Evolutionary conservation across 2,329 filamentous ascomycete species (phyloP), one percentile per base, ranked within the genome.

Genomic region (Thermoascus crustaceus): DNA sequence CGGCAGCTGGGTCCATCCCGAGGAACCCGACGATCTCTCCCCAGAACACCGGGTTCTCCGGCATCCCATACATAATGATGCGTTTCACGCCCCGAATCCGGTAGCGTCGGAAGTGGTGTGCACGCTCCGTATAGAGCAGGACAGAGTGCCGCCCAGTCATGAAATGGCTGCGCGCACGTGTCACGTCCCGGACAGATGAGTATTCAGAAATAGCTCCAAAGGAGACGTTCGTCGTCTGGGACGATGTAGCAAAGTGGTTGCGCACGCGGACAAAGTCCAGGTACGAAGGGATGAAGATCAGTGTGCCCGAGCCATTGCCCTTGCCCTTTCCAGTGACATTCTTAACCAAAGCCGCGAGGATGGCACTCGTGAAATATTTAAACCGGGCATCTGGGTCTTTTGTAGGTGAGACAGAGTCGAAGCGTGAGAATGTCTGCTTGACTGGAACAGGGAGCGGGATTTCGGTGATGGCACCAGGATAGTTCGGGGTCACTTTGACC

Each of bases 71-170:
- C 69, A 94, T 82, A 34, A 95, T 73, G n/a, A 96, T 75, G 25
- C 80, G 73, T 58, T 80, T 80, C 9, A 91, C 86, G 14, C 91
- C 91, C 22, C 78, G 75, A 35, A 98, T 72, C 46, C 76, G 75
- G 54, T 91, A 87, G n/a, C 91, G 75, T 32, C 86, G 78, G 70
- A 96, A 96, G 61, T 98, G 91, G 62, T 98, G 91, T n/a, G 88
- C 85, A 40, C 91, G 80, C 58, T 94, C 89, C 2, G 88, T 93
- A 64, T 96, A 98, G 10, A 98, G 68, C 24, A 98, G 64, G 11
- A 96, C 73, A 13, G 78, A 78, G 55, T 95, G 84, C 10, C 87
- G 73, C 4, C 88, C 91, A 24, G 70, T 82, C 45, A 86, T 67
- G 62, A 98, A 96, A 56, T 95, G 85, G 8, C 84, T 88, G 16